Percentiles rank a stretch among this genome's conserved stretches.
Conservation (phyloP, 1,284 basidiomycete species). For the Heliocybe sulcata region DNA sequence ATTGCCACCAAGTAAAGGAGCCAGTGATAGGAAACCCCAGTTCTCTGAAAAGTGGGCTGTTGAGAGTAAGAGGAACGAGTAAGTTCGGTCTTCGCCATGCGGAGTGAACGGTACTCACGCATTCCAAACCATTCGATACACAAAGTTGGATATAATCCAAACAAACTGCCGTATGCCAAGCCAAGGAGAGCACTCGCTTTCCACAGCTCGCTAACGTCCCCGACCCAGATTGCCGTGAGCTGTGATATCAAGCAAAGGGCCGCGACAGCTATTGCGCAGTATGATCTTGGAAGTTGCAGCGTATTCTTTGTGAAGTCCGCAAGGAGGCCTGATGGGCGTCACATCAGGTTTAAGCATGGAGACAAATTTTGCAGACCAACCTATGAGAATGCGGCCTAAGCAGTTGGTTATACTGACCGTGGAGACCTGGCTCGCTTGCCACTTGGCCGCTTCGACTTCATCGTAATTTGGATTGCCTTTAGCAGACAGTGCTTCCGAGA, state of each 20-base stretch:
- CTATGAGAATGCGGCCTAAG: constrained; percentile 72
- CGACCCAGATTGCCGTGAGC: constrained; percentile 47
- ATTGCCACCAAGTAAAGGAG: constrained; percentile 79
- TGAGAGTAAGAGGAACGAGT: constrained; percentile 1
- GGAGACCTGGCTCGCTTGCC: constrained; percentile 86
- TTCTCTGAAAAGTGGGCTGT: constrained; percentile 75
- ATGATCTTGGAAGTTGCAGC: constrained; percentile 57
- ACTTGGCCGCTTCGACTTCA: constrained; percentile 55
- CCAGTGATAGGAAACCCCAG: constrained; percentile 75
- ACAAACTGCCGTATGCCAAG: constrained; percentile 72
- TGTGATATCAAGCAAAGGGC: constrained; percentile 67
- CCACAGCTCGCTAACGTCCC: constrained; percentile 62
- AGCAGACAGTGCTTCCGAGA: constrained; percentile 79
- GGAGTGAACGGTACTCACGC: constrained; percentile 30
- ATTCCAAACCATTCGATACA: constrained; percentile 86
- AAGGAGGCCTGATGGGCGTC: constrained; percentile 43
- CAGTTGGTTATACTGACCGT: constrained; percentile 84
- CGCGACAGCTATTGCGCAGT: constrained; percentile 65
- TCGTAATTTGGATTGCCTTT: constrained; percentile 60
- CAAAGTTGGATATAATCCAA: constrained; percentile 72
- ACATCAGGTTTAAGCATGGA: neutral
- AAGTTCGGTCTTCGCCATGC: constrained; percentile 3
- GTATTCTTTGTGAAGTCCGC: constrained; percentile 68
- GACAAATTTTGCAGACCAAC: constrained; percentile 22
- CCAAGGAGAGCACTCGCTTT: constrained; percentile 69